Base-by-base conservation (phyloP, 2,329 filamentous ascomycete genomes). In the Monosporascus cannonballus region DNA sequence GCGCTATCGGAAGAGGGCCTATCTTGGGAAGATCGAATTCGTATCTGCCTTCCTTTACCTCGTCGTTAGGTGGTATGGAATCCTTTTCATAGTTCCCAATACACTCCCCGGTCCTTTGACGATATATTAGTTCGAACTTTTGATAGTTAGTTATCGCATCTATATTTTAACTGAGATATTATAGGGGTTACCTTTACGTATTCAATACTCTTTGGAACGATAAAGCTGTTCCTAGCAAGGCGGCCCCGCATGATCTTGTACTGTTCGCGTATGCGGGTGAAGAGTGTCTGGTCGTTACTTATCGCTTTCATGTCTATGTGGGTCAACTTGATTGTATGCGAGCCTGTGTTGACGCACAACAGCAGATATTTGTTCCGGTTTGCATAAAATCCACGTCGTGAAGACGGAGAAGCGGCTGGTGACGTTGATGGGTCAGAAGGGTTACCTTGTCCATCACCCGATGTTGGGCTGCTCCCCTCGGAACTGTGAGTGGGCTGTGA, bases 291-390 rank as follows among this genome's bases (percentile, higher is more conserved):
- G 25, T 53, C 50, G 20, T 48, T 47, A 7, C 46, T 37, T 11
- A 57, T 39, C n/a, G 52, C 44, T 6, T 58, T 59, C 3, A 59
- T 45, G 25, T 60, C 58, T 11, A 60, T 54, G 17, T 59, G 59
- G 7, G 42, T 47, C 2, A 60, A 22, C 41, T 50, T 37, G 18
- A 57, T 54, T 20, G 36, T 20, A 50, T 45, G n/a, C n/a, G 22
- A 24, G 6, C 48, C 42, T 0, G 57, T 59, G 34, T 60, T 61
- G 20, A 61, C 58, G 38, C 56, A 60, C 6, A 61, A 50, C 6
- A 61, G 54, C 38, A 61, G 48, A 45, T 50, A 57, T 8, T 52
- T 53, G 18, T 58, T 59, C 8, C 52, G 56, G 6, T 56, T 56
- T 2, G 46, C 9, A 30, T 30, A 9, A 11, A 11, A 11, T 30